Base-by-base conservation (phyloP, 1,284 basidiomycete genomes). In the Ceratobasidium papillatum region DNA sequence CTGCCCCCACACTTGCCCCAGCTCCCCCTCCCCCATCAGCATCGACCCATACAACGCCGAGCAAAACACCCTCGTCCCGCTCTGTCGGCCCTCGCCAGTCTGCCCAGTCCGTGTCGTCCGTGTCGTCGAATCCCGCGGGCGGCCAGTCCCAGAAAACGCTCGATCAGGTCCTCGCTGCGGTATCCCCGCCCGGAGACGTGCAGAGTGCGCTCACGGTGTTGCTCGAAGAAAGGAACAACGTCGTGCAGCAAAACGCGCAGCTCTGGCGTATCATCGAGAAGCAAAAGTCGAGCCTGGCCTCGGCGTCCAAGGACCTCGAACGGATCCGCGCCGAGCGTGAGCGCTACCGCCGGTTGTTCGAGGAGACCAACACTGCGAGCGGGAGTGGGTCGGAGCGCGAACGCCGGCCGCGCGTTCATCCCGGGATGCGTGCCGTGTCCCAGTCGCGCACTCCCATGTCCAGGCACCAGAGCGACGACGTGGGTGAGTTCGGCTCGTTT, bases 181-280 rank as follows among this genome's bases (percentile, higher is more conserved):
- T 69, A 19, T 71, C 64, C 51, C 49, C 68, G 34, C 61, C 65
- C 19, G 82, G 82, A 30, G 81, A 83, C 75, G 41, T 85, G 74
- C 81, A 87, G 7, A 88, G 88, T 56, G 93, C 94, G 3, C 86
- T 96, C 41, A 91, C 94, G 34, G 86, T 89, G 75, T 87, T 90
- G 3, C 84, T 95, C 32, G 85, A 86, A 17, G 94, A 96, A 79
- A 88, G 94, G 77, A 95, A 95, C 80, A 82, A 84, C 45, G 86
- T 95, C 68, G 90, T 91, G 45, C 82, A 88, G 9, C 94, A 96
- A 84, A 96, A 96, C 81, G 84, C 90, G 5, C 94, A 95, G 82
- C 87, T 96, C 36, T 96, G 94, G 94, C 95, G 95, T 82, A 86
- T 96, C 76, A 91, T 96, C 81, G 94, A 96, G 86, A 95, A 94